Conservation (phyloP, 2,329 filamentous ascomycete genomes). For the Hyphodiscus sp. region DNA sequence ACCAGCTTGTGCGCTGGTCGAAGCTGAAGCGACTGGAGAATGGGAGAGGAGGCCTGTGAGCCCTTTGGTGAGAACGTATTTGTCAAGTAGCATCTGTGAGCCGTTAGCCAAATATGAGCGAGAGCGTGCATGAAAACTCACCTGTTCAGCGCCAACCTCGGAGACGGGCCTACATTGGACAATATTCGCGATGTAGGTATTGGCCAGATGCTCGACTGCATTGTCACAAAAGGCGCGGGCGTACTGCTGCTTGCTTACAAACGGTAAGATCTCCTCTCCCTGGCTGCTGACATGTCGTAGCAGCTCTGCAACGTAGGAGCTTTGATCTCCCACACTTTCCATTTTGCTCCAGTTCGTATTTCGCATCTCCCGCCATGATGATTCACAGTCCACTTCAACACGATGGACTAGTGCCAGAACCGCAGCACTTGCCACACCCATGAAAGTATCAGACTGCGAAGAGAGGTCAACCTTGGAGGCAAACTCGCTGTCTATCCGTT, state of each 20-base stretch:
- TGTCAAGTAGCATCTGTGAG: conserved; percentile 82
- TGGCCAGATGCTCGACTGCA: conserved; percentile 80
- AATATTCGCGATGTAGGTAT: conserved; percentile 73
- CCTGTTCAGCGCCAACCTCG: conserved; percentile 89
- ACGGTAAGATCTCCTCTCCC: conserved; percentile 65
- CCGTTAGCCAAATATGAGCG: conserved; percentile 8
- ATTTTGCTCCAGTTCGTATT: conserved; percentile 94
- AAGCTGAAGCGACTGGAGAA: conserved; percentile 28
- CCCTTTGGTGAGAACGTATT: conserved; percentile 79
- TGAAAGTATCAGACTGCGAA: conserved; percentile 88
- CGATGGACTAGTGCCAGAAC: conserved; percentile 78
- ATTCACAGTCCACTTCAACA: conserved; percentile 76
- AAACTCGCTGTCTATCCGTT: conserved; percentile 76
- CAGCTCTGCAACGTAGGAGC: conserved; percentile 81
- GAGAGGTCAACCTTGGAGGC: conserved; percentile 76
- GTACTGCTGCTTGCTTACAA: conserved; percentile 87
- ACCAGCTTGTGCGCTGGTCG: conserved; percentile 37
- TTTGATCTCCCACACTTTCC: conserved; percentile 89
- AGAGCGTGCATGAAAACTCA: conserved; percentile 30
- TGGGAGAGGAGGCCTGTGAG: conserved; percentile 65
- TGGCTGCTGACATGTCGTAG: conserved; percentile 65
- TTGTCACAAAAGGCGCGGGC: conserved; percentile 93
- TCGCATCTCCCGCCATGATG: conserved; percentile 92
- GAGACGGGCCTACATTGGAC: conserved; percentile 87
- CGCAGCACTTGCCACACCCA: conserved; percentile 86